These are phyloP conservation scores for Globisporangium barbulae DNA, from an alignment of 352 stramenopile genomes.

Conservation along the genomic window DNA sequence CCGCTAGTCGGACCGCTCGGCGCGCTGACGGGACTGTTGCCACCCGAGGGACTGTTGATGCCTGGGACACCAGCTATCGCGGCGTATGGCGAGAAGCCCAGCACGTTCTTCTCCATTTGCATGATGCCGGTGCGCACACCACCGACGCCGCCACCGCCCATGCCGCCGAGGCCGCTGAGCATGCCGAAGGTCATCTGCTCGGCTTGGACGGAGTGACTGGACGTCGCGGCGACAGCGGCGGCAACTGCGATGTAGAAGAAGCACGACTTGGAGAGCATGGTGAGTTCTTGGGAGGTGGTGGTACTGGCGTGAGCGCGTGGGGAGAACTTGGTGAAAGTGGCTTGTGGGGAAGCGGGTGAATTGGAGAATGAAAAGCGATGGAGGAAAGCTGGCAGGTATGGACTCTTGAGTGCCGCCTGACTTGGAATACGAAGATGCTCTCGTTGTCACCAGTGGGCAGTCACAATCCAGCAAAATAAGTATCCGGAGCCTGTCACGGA, in stretches of 20 bases:
- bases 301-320: neutral
- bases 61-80: too few relatives aligned
- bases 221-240: neutral
- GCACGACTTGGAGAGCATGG: conserved; percentile 2
- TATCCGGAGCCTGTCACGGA: too few relatives aligned
- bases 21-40: too few relatives aligned
- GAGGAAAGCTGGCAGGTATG: too few relatives aligned
- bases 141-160: neutral
- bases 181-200: conserved; percentile 2
- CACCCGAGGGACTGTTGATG: too few relatives aligned
- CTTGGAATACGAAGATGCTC: too few relatives aligned
- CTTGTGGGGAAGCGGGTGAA: neutral
- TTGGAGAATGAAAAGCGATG: neutral
- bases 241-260: neutral
- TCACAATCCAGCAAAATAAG: too few relatives aligned
- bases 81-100: neutral
- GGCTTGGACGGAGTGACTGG: neutral
- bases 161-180: neutral
- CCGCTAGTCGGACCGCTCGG: too few relatives aligned
- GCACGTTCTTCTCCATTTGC: neutral
- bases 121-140: neutral
- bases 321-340: neutral
- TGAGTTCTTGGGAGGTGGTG: neutral
- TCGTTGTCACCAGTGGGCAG: too few relatives aligned
- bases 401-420: too few relatives aligned